These are phyloP conservation scores for Penicillium sp. DNA, from an alignment of 2,329 filamentous ascomycete species.

Conservation along the genomic window DNA sequence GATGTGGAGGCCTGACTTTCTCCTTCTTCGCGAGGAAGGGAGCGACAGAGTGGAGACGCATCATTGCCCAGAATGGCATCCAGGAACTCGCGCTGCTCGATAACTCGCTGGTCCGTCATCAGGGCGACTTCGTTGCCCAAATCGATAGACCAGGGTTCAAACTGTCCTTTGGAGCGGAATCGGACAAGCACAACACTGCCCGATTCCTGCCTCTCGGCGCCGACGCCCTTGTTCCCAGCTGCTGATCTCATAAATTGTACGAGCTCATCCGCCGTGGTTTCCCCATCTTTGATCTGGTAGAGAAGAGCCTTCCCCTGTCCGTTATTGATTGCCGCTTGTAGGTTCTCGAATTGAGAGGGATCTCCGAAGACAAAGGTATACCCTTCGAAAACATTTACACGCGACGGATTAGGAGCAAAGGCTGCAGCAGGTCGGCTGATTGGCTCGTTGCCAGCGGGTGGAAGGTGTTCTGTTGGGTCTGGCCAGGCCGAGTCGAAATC, in stretches of 20 bases:
- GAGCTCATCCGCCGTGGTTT: constrained; percentile 76
- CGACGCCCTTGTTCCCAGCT: constrained; percentile 74
- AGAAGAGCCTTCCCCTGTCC: constrained; percentile 83
- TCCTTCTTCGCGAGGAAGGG: constrained; percentile 63
- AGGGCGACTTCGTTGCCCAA: constrained; percentile 74
- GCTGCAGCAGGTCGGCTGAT: constrained; percentile 69
- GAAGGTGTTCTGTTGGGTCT: constrained; percentile 71
- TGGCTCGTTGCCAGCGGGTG: constrained; percentile 76
- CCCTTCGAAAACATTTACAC: constrained; percentile 78
- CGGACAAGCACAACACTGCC: constrained; percentile 78
- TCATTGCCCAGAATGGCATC: constrained; percentile 87
- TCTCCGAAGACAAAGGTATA: constrained; percentile 91
- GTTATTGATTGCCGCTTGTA: constrained; percentile 75
- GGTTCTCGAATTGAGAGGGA: constrained; percentile 72
- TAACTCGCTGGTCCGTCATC: constrained; percentile 77
- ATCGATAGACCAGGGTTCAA: constrained; percentile 70
- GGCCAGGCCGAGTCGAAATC: constrained; percentile 86
- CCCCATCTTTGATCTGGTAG: constrained; percentile 64
- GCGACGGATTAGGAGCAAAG: constrained; percentile 71
- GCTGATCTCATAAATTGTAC: constrained; percentile 76
- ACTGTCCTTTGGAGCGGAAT: constrained; percentile 65
- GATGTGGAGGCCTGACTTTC: constrained; percentile 29
- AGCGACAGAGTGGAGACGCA: constrained; percentile 71
- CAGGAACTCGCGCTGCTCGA: constrained; percentile 89
- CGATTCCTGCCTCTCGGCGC: constrained; percentile 66